Evolutionary conservation across 1,284 basidiomycete genomes (phyloP).

Genomic region (Chondrostereum purpureum): DNA sequence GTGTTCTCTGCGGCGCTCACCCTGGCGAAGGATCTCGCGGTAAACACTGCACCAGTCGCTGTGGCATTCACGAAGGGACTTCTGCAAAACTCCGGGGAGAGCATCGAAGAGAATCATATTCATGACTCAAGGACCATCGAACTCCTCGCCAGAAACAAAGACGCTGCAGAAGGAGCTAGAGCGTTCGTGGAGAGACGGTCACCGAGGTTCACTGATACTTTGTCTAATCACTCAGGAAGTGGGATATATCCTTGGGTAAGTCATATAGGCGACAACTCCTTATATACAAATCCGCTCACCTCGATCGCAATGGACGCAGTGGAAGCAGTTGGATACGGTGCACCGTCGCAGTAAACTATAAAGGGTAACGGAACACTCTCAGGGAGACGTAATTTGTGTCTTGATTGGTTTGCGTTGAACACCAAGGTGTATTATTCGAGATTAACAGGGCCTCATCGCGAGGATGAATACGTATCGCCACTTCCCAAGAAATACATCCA

Average conservation of each 20-base stretch:
- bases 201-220: constrained; percentile 37
- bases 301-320: too few species aligned
- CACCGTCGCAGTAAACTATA: neutral
- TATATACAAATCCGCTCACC: too few species aligned
- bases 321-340: neutral
- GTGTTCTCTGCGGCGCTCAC: constrained; percentile 46
- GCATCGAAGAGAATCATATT: constrained; percentile 47
- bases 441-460: too few species aligned
- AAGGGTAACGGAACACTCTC: too few species aligned
- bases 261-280: too few species aligned
- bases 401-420: too few species aligned
- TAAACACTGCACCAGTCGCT: constrained; percentile 42
- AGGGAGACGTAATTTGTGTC: too few species aligned
- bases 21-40: constrained; percentile 45
- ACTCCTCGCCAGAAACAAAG: constrained; percentile 29
- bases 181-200: constrained; percentile 43
- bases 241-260: too few species aligned
- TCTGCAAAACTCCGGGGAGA: constrained; percentile 41
- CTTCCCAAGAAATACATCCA: too few species aligned
- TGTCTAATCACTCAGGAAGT: constrained; percentile 27
- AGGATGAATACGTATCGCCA: too few species aligned
- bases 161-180: constrained; percentile 40
- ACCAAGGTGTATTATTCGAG: too few species aligned
- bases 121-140: constrained; percentile 44
- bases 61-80: constrained; percentile 47